Conservation (phyloP, 768 basidiomycete species). For the Termitomyces sp. region DNA sequence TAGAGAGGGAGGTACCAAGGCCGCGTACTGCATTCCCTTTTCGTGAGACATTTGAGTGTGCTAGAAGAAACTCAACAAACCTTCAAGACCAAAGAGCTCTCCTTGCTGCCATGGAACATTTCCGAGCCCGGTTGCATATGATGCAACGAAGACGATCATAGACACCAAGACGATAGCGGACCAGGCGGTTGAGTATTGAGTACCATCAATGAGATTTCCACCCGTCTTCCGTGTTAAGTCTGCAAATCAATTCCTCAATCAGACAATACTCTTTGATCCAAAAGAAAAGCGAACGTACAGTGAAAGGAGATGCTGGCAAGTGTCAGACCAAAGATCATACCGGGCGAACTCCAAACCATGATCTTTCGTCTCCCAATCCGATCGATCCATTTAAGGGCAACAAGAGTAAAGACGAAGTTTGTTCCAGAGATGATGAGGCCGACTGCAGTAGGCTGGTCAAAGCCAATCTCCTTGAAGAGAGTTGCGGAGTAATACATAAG, state of each 20-base stretch:
- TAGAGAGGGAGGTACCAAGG: conserved; percentile 1
- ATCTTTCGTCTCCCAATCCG: conserved; percentile 15
- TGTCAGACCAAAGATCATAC: conserved; percentile 16
- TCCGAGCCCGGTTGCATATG: conserved; percentile 75
- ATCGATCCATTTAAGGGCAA: conserved; percentile 11
- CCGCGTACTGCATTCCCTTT: neutral
- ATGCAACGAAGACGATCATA: conserved; percentile 83
- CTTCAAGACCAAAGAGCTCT: conserved; percentile 76
- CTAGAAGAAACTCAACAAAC: conserved; percentile 21
- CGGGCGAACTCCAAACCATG: conserved; percentile 17
- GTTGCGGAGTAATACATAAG: conserved; percentile 74
- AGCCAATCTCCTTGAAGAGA: conserved; percentile 75
- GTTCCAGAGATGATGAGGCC: conserved; percentile 75
- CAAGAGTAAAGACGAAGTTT: conserved; percentile 20
- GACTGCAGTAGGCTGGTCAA: conserved; percentile 77
- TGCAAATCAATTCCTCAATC: neutral
- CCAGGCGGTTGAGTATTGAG: conserved; percentile 40
- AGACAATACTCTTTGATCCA: neutral
- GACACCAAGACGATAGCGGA: conserved; percentile 64
- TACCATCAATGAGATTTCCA: conserved; percentile 53
- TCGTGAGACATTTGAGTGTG: neutral
- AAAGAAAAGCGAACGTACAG: conserved; percentile 3
- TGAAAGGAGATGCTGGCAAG: conserved; percentile 16
- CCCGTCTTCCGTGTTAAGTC: conserved; percentile 34
- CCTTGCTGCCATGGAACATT: conserved; percentile 88